Percentiles rank a stretch among this genome's conserved stretches.
Evolutionary conservation across 371 early-diverging fungal species (phyloP).

Genomic region (Parasitella parasitica): DNA sequence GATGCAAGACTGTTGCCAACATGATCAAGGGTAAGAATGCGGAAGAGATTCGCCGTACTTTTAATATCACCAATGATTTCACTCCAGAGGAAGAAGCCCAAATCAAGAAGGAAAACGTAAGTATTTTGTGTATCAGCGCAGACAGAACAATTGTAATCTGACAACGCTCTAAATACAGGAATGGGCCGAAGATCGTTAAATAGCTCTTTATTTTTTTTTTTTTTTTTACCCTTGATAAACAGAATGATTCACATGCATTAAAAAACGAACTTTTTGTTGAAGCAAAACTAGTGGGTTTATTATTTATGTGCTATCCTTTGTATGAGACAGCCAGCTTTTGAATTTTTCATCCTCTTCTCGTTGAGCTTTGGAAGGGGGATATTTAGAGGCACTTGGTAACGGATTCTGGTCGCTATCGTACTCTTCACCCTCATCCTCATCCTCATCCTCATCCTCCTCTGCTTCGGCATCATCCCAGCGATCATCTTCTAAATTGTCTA

Average conservation of each 20-base stretch:
- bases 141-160: not conserved
- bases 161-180: constrained; percentile 26
- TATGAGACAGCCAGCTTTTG: constrained; percentile 34
- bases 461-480: constrained; percentile 33
- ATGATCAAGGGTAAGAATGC: constrained; percentile 96
- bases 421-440: constrained; percentile 36
- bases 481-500: constrained; percentile 20
- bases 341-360: constrained; percentile 37
- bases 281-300: not conserved
- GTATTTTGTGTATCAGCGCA: too few species aligned
- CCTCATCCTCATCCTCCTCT: constrained; percentile 31
- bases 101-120: constrained; percentile 86
- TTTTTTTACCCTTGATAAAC: too few species aligned
- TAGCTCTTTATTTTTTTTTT: not conserved
- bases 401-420: constrained; percentile 43
- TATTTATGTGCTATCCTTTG: constrained; percentile 19
- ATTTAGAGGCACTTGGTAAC: constrained; percentile 39
- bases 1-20: constrained; percentile 98
- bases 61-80: constrained; percentile 95
- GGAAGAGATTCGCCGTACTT: constrained; percentile 92
- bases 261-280: not conserved
- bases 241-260: not conserved
- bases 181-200: constrained; percentile 85
- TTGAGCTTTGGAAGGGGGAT: constrained; percentile 41
- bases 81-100: constrained; percentile 96